Percentiles rank a stretch among this genome's conserved stretches.
Evolutionary conservation across 2,329 filamentous ascomycete genomes (phyloP).

Genomic region (Emericellopsis atlantica): DNA sequence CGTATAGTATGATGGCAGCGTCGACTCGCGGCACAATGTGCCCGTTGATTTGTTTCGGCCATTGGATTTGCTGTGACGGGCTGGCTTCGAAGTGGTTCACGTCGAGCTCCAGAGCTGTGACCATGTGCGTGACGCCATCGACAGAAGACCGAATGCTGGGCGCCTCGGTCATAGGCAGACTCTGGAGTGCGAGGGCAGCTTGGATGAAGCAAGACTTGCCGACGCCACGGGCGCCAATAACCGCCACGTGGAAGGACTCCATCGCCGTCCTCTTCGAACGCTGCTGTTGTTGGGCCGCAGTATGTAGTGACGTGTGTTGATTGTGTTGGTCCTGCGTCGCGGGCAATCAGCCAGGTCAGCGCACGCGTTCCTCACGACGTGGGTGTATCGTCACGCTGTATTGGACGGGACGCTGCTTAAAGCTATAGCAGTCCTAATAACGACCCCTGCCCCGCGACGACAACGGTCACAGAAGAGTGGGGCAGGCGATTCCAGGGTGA

Average conservation of each 20-base stretch:
- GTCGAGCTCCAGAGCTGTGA: constrained; percentile 54
- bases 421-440: no score
- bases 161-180: constrained; percentile 38
- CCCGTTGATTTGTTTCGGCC: constrained; percentile 58
- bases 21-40: constrained; percentile 64
- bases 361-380: no score
- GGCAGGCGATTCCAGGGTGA: background rate
- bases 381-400: no score
- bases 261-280: constrained; percentile 21
- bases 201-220: constrained; percentile 60
- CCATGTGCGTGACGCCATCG: constrained; percentile 43
- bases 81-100: constrained; percentile 52
- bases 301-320: no score
- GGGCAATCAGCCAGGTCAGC: no score
- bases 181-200: constrained; percentile 41
- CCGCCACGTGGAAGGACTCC: constrained; percentile 51
- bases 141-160: constrained; percentile 45
- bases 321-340: no score
- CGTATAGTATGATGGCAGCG: constrained; percentile 75
- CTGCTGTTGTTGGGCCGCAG: background rate
- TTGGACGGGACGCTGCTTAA: no score
- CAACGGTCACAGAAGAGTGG: no score
- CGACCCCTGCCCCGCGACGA: constrained; percentile 1
- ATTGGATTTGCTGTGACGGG: constrained; percentile 43
- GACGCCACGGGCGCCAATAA: constrained; percentile 53